Evolutionary conservation across 805 yeast species (phyloP), one percentile per base, ranked within the genome.

Genomic region (Candida fluviatilis): DNA sequence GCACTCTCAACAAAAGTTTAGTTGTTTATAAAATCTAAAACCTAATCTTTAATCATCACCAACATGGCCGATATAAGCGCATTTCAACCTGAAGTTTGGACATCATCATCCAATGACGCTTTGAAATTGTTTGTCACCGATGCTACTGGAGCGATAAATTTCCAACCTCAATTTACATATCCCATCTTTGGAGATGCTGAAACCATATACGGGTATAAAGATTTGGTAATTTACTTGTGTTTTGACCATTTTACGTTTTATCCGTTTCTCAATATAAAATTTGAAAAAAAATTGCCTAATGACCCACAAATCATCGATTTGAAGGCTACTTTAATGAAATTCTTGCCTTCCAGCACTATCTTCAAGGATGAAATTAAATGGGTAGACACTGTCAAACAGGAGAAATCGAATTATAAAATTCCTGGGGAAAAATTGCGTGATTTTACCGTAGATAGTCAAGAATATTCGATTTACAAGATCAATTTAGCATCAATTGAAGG

Each of bases 121-220:
- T 59, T 85, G 13, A 69, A 73, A 34, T 55, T 88, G 5, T 78
- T 58, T 39, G 49, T 66, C 18, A 84, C 84, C 4, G 81, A 77
- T 41, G 69, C 75, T 2, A 62, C 70, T 2, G 80, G 80, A 0
- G 76, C 82, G 15, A 66, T 76, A 3, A 51, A 56, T 18, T 89
- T 90, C 64, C 63, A 72, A 27, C 97, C 98, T 0, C 53, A 65
- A 11, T 89, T 87, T 63, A 91, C 98, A 1, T 93, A 93, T 58
- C 95, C 97, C 2, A 83, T 93, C 8, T 93, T 78, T 68, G 98
- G 98, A 4, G 95, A 89, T 34, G 74, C 88, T 1, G 99, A 93
- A 55, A 81, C 81, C 38, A 80, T 93, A 1, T 87, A 81, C 53
- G 99, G 99, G 2, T 93, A 78, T 57, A 73, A 81, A 47, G 83